A percentile compares a stretch with the other conserved stretches of the same genome.
phyloP scores from a whole-genome alignment of 1,284 basidiomycete genomes.

The Tilletia indica region DNA sequence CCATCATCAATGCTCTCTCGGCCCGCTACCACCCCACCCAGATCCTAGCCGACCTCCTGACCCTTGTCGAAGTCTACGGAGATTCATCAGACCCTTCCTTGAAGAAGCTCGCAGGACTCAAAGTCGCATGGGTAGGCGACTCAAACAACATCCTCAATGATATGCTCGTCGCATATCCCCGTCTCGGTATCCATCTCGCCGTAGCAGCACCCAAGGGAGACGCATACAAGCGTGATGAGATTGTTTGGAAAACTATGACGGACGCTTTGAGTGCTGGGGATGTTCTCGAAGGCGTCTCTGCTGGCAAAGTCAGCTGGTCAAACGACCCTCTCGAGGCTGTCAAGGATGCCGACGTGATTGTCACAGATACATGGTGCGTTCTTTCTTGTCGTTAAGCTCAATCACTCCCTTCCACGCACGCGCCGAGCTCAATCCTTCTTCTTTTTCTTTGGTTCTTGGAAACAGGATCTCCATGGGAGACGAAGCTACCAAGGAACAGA shows the following conservation, averaged over 20 bases:
- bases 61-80: slow-evolving; percentile 69
- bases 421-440: background rate
- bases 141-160: slow-evolving; percentile 95
- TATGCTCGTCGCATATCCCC: slow-evolving; percentile 90
- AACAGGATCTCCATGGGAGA: slow-evolving; percentile 96
- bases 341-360: slow-evolving; percentile 81
- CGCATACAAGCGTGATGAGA: slow-evolving; percentile 71
- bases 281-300: slow-evolving; percentile 23
- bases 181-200: slow-evolving; percentile 81
- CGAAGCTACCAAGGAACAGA: slow-evolving; percentile 87
- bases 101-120: slow-evolving; percentile 52
- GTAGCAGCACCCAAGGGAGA: slow-evolving; percentile 73
- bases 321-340: slow-evolving; percentile 81
- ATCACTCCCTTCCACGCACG: no score
- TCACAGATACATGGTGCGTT: slow-evolving; percentile 63
- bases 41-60: slow-evolving; percentile 86
- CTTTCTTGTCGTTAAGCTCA: background rate
- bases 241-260: slow-evolving; percentile 65
- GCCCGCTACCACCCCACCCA: slow-evolving; percentile 96
- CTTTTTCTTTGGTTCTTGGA: background rate
- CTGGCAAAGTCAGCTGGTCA: slow-evolving; percentile 68
- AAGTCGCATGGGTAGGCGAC: slow-evolving; percentile 83
- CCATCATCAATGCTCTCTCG: slow-evolving; percentile 92
- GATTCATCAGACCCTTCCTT: slow-evolving; percentile 19
- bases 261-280: slow-evolving; percentile 46